A percentile compares a stretch with the other conserved stretches of the same genome.
Conservation (phyloP, 257 asterid species). For the Apocynum venetum region DNA sequence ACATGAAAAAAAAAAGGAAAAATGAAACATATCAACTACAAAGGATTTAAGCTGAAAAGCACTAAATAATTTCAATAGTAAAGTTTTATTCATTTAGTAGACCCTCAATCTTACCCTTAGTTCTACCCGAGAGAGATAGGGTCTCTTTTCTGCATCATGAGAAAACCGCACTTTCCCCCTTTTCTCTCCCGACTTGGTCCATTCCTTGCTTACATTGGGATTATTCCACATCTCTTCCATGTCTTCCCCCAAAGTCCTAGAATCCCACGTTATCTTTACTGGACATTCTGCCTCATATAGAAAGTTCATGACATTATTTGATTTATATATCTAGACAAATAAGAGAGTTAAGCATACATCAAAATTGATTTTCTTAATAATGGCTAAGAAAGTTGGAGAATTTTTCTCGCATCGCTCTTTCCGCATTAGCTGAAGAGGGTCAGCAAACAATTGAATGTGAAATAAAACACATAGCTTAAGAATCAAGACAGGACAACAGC, state of each 20-base stretch:
- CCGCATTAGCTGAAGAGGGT: not conserved
- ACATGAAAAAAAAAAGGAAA: no score
- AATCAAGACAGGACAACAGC: not conserved
- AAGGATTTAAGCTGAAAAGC: not conserved
- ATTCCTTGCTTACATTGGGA: slow-evolving; percentile 64
- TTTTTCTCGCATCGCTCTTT: not conserved
- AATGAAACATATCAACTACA: not conserved
- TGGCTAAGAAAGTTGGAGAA: not conserved
- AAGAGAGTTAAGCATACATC: not conserved
- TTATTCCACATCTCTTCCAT: slow-evolving; percentile 90
- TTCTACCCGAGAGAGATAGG: slow-evolving; percentile 86
- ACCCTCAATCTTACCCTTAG: slow-evolving; percentile 49
- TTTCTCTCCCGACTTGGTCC: slow-evolving; percentile 78
- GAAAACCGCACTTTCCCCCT: slow-evolving; percentile 78
- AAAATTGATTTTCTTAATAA: not conserved
- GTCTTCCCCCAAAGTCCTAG: slow-evolving; percentile 71
- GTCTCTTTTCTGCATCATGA: slow-evolving; percentile 63
- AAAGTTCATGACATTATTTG: not conserved
- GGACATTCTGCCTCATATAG: slow-evolving; percentile 33
- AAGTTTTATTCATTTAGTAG: not conserved
- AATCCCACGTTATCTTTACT: slow-evolving; percentile 70
- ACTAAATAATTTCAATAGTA: not conserved
- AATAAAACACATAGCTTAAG: not conserved
- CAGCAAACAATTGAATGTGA: not conserved
- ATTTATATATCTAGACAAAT: not conserved